Conservation (phyloP, 1,139 yeast genomes). For the Saccharomycopsis phalli region DNA sequence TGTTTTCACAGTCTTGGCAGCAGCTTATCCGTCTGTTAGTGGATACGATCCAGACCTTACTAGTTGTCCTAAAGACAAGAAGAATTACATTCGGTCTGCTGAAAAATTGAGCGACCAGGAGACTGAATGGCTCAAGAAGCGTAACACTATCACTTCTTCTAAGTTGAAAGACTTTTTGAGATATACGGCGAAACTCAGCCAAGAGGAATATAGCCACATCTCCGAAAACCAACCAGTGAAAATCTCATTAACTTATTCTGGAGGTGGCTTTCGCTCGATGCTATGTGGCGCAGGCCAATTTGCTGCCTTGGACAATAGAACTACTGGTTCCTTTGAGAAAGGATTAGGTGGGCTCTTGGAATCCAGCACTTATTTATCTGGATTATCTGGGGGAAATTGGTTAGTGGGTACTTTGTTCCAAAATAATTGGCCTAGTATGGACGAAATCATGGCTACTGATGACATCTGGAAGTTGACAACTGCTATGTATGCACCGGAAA, state of each 20-base stretch:
- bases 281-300: conserved; percentile 79
- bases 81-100: conserved; percentile 33
- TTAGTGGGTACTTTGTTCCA: conserved; percentile 60
- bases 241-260: conserved; percentile 71
- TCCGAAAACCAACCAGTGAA: conserved; percentile 6
- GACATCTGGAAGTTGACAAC: conserved; percentile 63
- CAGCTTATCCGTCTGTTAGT: not conserved
- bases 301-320: conserved; percentile 70
- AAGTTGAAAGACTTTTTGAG: conserved; percentile 48
- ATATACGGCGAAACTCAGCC: conserved; percentile 41
- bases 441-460: conserved; percentile 40
- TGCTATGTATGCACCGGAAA: conserved; percentile 44
- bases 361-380: conserved; percentile 63
- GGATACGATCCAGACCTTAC: conserved; percentile 23
- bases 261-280: conserved; percentile 94
- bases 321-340: conserved; percentile 42
- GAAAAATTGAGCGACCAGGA: conserved; percentile 26
- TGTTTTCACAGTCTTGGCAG: no score
- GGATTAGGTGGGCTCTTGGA: conserved; percentile 77
- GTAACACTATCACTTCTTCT: conserved; percentile 42
- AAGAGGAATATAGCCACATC: conserved; percentile 20
- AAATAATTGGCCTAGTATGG: conserved; percentile 73
- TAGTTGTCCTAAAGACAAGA: conserved; percentile 22
- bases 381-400: conserved; percentile 45
- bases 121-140: conserved; percentile 29